These are phyloP conservation scores for Anastatica hierochuntica DNA, from an alignment of 345 rosid species.

Conservation along the genomic window DNA sequence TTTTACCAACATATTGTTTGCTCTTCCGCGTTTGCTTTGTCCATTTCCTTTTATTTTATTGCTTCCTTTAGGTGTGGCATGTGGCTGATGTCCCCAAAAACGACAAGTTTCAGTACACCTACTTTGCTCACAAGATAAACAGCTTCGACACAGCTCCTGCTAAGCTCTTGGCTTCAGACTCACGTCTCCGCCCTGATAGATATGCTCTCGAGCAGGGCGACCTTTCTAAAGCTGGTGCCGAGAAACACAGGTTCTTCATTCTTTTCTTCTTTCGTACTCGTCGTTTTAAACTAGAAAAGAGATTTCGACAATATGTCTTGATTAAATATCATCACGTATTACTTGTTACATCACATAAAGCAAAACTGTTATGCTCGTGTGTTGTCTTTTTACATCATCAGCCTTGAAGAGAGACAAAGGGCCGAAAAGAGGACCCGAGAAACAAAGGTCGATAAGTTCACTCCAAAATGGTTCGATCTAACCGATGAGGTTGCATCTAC, in stretches of 20 bases:
- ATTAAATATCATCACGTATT: too few relatives aligned
- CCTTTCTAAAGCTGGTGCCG: slow-evolving; percentile 52
- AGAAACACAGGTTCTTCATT: slow-evolving; percentile 54
- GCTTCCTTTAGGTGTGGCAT: slow-evolving; percentile 56
- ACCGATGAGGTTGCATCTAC: slow-evolving; percentile 51
- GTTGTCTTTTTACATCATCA: slow-evolving; percentile 18
- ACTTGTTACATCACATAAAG: background rate
- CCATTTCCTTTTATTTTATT: background rate
- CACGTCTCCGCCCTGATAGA: slow-evolving; percentile 78
- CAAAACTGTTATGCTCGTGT: slow-evolving; percentile 1
- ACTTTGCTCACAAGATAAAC: slow-evolving; percentile 76
- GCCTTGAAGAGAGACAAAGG: slow-evolving; percentile 74
- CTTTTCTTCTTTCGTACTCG: background rate
- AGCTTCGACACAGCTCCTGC: slow-evolving; percentile 72
- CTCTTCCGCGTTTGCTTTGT: background rate
- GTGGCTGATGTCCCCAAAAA: slow-evolving; percentile 64
- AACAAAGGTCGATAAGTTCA: slow-evolving; percentile 43
- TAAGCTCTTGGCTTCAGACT: slow-evolving; percentile 70
- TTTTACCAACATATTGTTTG: background rate
- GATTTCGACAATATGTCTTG: background rate
- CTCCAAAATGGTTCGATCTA: slow-evolving; percentile 62
- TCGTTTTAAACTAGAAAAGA: background rate
- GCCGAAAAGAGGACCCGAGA: slow-evolving; percentile 63
- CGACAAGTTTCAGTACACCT: slow-evolving; percentile 60
- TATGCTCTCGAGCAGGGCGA: slow-evolving; percentile 72